Conservation (phyloP, 805 yeast species). For the Saturnispora galanensis region DNA sequence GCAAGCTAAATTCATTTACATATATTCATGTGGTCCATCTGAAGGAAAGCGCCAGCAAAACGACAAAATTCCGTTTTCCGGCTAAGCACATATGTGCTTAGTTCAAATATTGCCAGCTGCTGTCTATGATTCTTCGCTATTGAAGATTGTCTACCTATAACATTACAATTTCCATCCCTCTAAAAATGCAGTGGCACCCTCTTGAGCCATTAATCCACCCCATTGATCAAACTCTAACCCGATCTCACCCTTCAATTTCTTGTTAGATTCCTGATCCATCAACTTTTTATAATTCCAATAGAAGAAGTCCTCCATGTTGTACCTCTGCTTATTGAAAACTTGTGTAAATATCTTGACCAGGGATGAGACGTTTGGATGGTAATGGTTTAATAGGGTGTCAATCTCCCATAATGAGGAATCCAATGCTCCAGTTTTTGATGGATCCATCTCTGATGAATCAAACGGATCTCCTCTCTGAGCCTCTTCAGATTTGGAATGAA, state of each 20-base stretch:
- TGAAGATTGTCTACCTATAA: not conserved
- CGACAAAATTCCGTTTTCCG: no score
- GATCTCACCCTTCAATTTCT: conserved; percentile 61
- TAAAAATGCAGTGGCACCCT: conserved; percentile 14
- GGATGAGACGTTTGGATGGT: conserved; percentile 92
- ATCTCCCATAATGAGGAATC: conserved; percentile 90
- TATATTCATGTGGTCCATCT: no score
- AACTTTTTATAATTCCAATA: conserved; percentile 77
- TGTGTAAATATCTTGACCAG: conserved; percentile 81
- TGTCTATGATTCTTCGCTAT: no score
- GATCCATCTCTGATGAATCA: conserved; percentile 54
- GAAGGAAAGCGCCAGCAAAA: no score
- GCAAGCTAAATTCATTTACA: no score
- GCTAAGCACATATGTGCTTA: no score
- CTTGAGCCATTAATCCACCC: conserved; percentile 30
- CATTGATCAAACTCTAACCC: conserved; percentile 66
- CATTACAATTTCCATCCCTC: conserved; percentile 8
- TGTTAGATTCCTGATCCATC: conserved; percentile 50
- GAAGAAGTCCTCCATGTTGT: conserved; percentile 87
- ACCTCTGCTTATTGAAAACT: conserved; percentile 79
- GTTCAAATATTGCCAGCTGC: no score
- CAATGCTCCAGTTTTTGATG: conserved; percentile 68
- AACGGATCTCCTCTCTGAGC: conserved; percentile 51
- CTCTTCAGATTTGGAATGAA: conserved; percentile 45
- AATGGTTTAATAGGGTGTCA: conserved; percentile 63